Base-by-base conservation (phyloP, 148 eudicot species). In the Chenopodium berlandieri region DNA sequence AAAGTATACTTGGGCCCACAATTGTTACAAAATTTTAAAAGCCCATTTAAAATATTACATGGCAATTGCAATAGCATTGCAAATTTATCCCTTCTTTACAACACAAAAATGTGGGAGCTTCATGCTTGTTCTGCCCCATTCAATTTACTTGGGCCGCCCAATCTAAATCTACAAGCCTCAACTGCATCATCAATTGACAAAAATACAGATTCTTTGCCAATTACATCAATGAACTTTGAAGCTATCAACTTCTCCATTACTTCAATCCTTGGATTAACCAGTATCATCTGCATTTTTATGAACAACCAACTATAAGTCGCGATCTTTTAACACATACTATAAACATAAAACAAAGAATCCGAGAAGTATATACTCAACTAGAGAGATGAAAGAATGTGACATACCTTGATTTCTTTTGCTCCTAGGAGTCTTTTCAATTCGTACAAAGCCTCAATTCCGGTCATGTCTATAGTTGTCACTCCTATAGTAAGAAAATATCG, bases 401-500 rank as follows among this genome's bases (percentile, higher is more conserved):
- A 5, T 86, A 91, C 97, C 94, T 88, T 88, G 73, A 90, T 89
- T 4, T 81, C 90, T 81, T 86, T 91, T 7, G 79, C 76, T 70
- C 84, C 90, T 76, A 93, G 3, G n/a, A 63, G 82, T 85, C 89
- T 91, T 63, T 76, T 78, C 48, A 93, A 12, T 68, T 95, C 98
- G 6, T 83, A 66, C 25, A 95, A 85, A 9, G 92, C 86, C 88
- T 93, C 98, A 2, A 95, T 85, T 32, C 98, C 98, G 0, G 97
- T 95, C 66, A 89, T 88, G 82, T 95, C 98, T 46, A 93, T 91
- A 31, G 91, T 82, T 5, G 97, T 93, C 60, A 95, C 98, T 31
- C 96, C 98, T 95, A 67, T 37, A 81, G 67, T 37, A 81, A 11
- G 23, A 56, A 71, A 40, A 58, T 48, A 32, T 71, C 66, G 44